These are phyloP conservation scores for Fusarium robinianum DNA, from an alignment of 2,329 filamentous ascomycete species.

Conservation along the genomic window DNA sequence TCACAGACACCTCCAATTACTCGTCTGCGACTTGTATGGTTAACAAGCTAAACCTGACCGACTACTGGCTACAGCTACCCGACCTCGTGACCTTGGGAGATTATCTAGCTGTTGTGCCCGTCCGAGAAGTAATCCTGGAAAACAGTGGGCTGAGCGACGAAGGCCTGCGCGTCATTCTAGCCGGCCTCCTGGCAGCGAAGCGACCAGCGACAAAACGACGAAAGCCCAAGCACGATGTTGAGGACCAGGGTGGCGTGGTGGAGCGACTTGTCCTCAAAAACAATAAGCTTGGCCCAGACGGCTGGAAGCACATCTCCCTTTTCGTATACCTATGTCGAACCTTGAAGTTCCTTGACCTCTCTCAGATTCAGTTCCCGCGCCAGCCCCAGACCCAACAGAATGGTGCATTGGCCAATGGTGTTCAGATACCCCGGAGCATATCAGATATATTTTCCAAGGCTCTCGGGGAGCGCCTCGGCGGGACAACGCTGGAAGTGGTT, in stretches of 20 bases:
- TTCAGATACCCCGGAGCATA: constrained; percentile 41
- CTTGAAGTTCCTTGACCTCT: constrained; percentile 83
- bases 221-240: constrained; percentile 49
- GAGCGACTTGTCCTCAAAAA: constrained; percentile 89
- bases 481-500: constrained; percentile 77
- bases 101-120: constrained; percentile 90
- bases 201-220: constrained; percentile 61
- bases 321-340: constrained; percentile 91
- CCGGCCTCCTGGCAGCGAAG: constrained; percentile 81
- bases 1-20: constrained; percentile 71
- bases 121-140: constrained; percentile 83
- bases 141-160: constrained; percentile 88
- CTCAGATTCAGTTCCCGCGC: constrained; percentile 76
- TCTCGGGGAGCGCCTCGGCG: constrained; percentile 75
- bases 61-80: constrained; percentile 79
- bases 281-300: constrained; percentile 84
- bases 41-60: constrained; percentile 79
- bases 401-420: constrained; percentile 40
- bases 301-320: constrained; percentile 88
- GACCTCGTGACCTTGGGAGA: constrained; percentile 90
- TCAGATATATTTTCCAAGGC: constrained; percentile 74
- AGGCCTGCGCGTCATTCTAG: constrained; percentile 82
- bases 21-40: constrained; percentile 74
- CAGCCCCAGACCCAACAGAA: constrained; percentile 40
- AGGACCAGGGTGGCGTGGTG: constrained; percentile 70